These are phyloP conservation scores for Dothidotthia symphoricarpi DNA, from an alignment of 2,329 filamentous ascomycete species.

Conservation along the genomic window DNA sequence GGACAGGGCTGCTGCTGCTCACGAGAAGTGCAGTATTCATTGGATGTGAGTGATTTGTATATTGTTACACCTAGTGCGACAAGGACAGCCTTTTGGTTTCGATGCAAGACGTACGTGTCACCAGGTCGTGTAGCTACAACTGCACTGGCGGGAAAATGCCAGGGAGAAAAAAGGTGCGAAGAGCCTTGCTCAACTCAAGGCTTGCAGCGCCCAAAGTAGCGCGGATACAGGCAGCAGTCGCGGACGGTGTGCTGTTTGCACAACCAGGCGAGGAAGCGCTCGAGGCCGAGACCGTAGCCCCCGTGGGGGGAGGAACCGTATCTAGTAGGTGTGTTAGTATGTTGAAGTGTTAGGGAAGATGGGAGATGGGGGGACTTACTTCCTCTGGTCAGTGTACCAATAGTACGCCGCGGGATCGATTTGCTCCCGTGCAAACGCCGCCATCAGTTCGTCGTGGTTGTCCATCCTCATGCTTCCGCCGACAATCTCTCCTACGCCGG, in stretches of 20 bases:
- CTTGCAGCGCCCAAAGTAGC: constrained; percentile 79
- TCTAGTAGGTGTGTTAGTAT: constrained; percentile 46
- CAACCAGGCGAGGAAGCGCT: constrained; percentile 72
- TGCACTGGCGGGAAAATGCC: background rate
- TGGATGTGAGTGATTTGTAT: constrained; percentile 14
- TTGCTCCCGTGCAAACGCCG: constrained; percentile 80
- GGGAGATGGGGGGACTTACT: constrained; percentile 58
- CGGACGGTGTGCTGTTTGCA: constrained; percentile 65
- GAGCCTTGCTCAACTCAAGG: constrained; percentile 50
- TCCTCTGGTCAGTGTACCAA: constrained; percentile 98
- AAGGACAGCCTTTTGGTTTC: too few species aligned
- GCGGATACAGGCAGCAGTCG: constrained; percentile 72
- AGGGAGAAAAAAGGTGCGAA: background rate
- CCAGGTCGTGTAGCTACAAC: too few species aligned
- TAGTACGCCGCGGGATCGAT: constrained; percentile 87
- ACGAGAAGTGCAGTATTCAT: constrained; percentile 1
- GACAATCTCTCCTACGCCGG: constrained; percentile 94
- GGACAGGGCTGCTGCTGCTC: background rate
- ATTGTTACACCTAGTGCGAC: constrained; percentile 11
- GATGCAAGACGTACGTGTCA: too few species aligned
- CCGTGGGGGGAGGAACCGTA: constrained; percentile 92
- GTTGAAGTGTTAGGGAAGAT: background rate
- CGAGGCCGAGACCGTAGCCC: constrained; percentile 88
- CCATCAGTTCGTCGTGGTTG: constrained; percentile 79
- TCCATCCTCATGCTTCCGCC: constrained; percentile 97